Base-by-base conservation (phyloP, 176 grass and related monocot genomes). In the Rhynchospora breviuscula region DNA sequence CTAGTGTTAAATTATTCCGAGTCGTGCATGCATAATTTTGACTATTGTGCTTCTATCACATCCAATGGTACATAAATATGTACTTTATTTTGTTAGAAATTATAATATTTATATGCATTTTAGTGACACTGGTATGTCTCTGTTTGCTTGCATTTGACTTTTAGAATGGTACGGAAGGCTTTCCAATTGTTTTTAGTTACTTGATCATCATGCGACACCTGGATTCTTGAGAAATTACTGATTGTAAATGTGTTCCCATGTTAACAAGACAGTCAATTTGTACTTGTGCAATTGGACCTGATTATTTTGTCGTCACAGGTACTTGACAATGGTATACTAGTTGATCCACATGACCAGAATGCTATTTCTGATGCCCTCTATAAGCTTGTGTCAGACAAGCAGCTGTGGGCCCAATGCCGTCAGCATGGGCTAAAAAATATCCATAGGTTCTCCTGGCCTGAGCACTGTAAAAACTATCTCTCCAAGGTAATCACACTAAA, bases 381-480 rank as follows among this genome's bases (percentile, higher is more conserved):
- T 79, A 90, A 87, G 57, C 89, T 90, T 33, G 89, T 90, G 79
- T 90, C 89, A 76, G 85, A 90, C 70, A 90, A 90, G 66, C 89
- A 90, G 35, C 77, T 90, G 15, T 90, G 89, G 89, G 82, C 89
- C 35, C 73, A 77, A 65, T 90, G 89, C 80, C 85, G 85, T 48
- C 89, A 90, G 66, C 85, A 85, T 81, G 89, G 89, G 6, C 63
- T 90, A 59, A 90, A 90, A 87, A 90, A 90, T 76, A 90, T 90
- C 51, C 89, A 90, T 65, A 81, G 54, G 46, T 90, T 90, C 67
- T 90, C 89, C 13, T 90, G 89, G 89, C 85, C 89, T 19, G 89
- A 90, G 67, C 89, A 90, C 59, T 90, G 89, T 78, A 90, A 87
- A 53, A 90, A 60, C 75, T 90, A 90, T 62, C 86, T 90, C 56